These are phyloP conservation scores for Mycothermus thermophilus DNA, from an alignment of 495 filamentous ascomycete species.

Conservation along the genomic window DNA sequence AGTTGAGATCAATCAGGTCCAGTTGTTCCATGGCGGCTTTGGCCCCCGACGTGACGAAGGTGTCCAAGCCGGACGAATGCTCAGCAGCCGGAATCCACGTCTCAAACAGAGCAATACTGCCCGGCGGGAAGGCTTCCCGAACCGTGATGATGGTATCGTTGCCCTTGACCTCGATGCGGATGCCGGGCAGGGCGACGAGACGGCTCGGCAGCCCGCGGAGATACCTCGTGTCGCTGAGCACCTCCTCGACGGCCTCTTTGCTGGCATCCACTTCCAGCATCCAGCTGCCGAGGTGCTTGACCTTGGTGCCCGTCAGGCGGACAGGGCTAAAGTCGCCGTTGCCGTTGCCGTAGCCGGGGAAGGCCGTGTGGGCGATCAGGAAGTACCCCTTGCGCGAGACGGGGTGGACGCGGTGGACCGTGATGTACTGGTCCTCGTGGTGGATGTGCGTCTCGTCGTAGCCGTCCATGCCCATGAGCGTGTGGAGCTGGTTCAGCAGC, in stretches of 20 bases:
- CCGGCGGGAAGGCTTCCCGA: constrained; percentile 72
- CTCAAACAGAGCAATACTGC: constrained; percentile 87
- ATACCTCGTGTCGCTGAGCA: constrained; percentile 50
- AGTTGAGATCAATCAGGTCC: constrained; percentile 74
- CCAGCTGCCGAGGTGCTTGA: constrained; percentile 77
- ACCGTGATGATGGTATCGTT: constrained; percentile 68
- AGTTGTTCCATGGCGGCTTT: constrained; percentile 63
- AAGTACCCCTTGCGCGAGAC: constrained; percentile 84
- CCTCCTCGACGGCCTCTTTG: constrained; percentile 47
- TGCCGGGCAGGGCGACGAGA: constrained; percentile 57
- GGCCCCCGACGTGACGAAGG: constrained; percentile 67
- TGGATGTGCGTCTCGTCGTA: constrained; percentile 95
- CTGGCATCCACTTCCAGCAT: constrained; percentile 65
- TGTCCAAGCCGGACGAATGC: constrained; percentile 64
- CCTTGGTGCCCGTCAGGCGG: constrained; percentile 57
- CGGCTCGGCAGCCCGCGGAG: constrained; percentile 71
- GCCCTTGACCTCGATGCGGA: constrained; percentile 50
- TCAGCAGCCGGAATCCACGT: constrained; percentile 84
- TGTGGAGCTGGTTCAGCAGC: constrained; percentile 83
- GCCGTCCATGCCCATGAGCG: constrained; percentile 80
- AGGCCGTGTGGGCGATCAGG: constrained; percentile 88
- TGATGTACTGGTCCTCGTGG: constrained; percentile 90
- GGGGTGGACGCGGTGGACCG: constrained; percentile 88
- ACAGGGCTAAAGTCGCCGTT: constrained; percentile 64
- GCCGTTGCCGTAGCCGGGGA: constrained; percentile 70